Base-by-base conservation (phyloP, 2,329 filamentous ascomycete genomes). In the Stachybotrys echinatus region DNA sequence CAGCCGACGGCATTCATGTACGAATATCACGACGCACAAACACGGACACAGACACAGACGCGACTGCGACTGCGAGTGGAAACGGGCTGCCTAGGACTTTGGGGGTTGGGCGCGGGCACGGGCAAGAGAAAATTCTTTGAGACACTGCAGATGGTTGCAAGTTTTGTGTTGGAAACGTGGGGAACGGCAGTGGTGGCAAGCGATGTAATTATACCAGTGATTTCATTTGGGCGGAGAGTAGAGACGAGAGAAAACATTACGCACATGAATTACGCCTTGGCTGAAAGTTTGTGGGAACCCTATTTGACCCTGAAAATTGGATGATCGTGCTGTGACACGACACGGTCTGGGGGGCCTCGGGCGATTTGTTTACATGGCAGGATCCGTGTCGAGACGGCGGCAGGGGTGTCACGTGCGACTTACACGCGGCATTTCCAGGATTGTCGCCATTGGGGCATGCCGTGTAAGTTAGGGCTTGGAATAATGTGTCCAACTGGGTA, bases 151-250 rank as follows among this genome's bases (percentile, higher is more conserved):
- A 18, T 40, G 38, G 38, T 20, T 10, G 12, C 12, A 40, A 37
- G 17, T n/a, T 20, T n/a, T n/a, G 17, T 40, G 17, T n/a, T 40
- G 19, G 38, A n/a, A 7, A 20, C 38, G 38, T n/a, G 10, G 5
- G 38, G 58, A 56, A 54, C 52, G 59, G 59, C 22, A 53, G 52
- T 52, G 48, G 52, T 52, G 42, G 42, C 21, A 44, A 22, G 42
- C 19, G 42, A 44, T 44, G 42, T 44, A 44, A 44, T 44, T 44
- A 44, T 44, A 44, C 42, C 42, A 44, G 22, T 23, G 19, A 12
- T 21, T 44, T 44, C 22, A 22, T 44, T 44, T 23, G 14, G 14
- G 18, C 6, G 12, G 22, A 17, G 18, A 12, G 12, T 12, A 44
- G 42, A 23, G 42, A 44, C 8, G 20, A 44, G 42, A 44, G n/a